These are phyloP conservation scores for Boletus pseudopeckii DNA, from an alignment of 768 basidiomycete genomes.

Conservation along the genomic window DNA sequence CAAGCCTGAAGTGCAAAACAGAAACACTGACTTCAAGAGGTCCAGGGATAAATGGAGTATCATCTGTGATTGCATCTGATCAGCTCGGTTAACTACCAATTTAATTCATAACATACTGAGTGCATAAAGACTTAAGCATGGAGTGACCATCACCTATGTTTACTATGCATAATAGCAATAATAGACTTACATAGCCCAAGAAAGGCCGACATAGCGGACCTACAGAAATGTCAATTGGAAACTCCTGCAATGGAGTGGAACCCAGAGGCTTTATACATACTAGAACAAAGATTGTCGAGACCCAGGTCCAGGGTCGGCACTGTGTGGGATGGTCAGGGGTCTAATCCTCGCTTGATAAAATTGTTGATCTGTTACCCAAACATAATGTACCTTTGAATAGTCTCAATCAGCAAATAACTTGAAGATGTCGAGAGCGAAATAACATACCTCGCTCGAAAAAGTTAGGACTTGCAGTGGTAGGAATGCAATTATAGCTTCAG, in stretches of 20 bases:
- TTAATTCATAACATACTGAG: background rate
- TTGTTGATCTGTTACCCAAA: constrained; percentile 5
- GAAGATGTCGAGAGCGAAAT: background rate
- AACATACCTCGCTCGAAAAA: constrained; percentile 4
- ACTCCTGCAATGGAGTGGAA: too few species aligned
- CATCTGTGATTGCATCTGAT: too few species aligned
- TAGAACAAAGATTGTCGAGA: background rate
- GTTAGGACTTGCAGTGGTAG: constrained; percentile 3
- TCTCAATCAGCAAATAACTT: background rate
- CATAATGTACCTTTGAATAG: constrained; percentile 3
- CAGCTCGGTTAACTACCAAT: too few species aligned
- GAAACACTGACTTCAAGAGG: too few species aligned
- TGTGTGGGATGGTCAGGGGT: background rate
- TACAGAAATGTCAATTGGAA: background rate
- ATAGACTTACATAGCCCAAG: background rate
- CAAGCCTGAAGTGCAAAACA: too few species aligned
- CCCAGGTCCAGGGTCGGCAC: constrained; percentile 1
- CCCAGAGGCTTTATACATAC: background rate
- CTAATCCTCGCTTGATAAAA: too few species aligned
- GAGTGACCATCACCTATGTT: background rate
- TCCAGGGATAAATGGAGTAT: too few species aligned
- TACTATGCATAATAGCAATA: too few species aligned
- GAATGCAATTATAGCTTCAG: background rate
- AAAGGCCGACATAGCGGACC: background rate
- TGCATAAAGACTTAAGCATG: background rate